These are phyloP conservation scores for Iris macrosiphon DNA, from an alignment of 106 monocot genomes.

Conservation along the genomic window DNA sequence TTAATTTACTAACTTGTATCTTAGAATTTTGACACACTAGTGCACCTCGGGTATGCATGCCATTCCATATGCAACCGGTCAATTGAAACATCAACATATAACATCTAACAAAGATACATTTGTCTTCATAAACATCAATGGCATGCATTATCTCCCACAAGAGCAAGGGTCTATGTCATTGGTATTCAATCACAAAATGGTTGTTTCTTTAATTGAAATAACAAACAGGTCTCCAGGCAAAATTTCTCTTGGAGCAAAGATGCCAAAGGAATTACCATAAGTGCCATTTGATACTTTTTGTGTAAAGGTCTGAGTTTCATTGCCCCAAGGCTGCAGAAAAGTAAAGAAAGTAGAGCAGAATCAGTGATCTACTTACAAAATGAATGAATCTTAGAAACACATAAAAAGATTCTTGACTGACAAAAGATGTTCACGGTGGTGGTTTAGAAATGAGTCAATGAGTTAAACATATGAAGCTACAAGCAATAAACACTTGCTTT, in stretches of 20 bases:
- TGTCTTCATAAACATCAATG: not conserved
- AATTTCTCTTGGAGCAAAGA: not conserved
- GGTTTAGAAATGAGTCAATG: no score
- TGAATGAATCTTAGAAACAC: not conserved
- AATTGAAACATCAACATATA: constrained; percentile 1
- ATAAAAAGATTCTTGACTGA: not conserved
- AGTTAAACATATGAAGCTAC: no score
- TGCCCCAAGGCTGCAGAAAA: not conserved
- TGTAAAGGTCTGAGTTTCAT: not conserved
- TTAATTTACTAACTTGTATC: no score
- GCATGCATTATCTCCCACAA: not conserved
- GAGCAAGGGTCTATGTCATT: not conserved
- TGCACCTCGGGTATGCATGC: no score
- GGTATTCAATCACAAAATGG: not conserved
- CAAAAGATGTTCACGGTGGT: no score
- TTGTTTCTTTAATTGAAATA: not conserved
- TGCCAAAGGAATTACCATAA: not conserved
- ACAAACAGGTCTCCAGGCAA: not conserved
- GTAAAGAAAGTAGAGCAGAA: not conserved
- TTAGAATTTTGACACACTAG: no score
- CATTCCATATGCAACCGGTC: no score
- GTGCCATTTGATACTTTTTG: not conserved
- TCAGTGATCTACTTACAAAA: not conserved
- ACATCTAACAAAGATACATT: not conserved
- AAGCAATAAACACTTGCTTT: no score